Evolutionary conservation across 306 rosid species (phyloP), one percentile per base, ranked within the genome.

Genomic region (Rubus parviflorus): DNA sequence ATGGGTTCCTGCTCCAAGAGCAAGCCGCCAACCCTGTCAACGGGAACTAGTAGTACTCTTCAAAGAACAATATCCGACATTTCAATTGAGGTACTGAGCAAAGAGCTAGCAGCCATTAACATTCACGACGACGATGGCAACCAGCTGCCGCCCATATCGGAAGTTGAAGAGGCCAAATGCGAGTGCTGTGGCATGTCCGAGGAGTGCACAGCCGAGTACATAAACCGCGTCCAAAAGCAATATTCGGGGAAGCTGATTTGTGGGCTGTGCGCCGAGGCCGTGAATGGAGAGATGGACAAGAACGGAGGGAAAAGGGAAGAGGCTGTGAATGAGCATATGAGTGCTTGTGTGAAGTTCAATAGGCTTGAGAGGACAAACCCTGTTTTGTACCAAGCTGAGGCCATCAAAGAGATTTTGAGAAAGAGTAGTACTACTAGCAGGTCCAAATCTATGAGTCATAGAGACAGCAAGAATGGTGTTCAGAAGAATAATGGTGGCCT

Each of bases 121-220:
- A 56, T 35, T 43, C 49, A 65, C 4, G 64, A 19, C 11, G 49
- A 51, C 8, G 56, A 62, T 30, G 67, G 10, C 48, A 23, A n/a
- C 19, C 68, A 48, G 45, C 83, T 85, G 3, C 83, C 75, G 2
- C 22, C 76, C 0, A 77, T 81, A 30, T 73, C 77, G 0, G 89
- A 83, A 63, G 87, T 74, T 3, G 87, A 85, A 37, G 80, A 71
- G 15, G 92, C 84, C 5, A 72, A 73, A n/a, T 88, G 96, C 48
- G 93, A 90, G 86, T 90, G 96, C 52, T 90, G 96, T 6, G 93
- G 83, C 66, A 72, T 87, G 89, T 81, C 77, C 0, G 96, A 90
- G 62, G 91, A 90, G 76, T 88, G 87, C 88, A 87, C 84, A 0
- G 37, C 15, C 0, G 91, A 85, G 70, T 90, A 90, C 90, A 79